phyloP scores from a whole-genome alignment of 2,329 filamentous ascomycete genomes.

The Penicillium sp. region DNA sequence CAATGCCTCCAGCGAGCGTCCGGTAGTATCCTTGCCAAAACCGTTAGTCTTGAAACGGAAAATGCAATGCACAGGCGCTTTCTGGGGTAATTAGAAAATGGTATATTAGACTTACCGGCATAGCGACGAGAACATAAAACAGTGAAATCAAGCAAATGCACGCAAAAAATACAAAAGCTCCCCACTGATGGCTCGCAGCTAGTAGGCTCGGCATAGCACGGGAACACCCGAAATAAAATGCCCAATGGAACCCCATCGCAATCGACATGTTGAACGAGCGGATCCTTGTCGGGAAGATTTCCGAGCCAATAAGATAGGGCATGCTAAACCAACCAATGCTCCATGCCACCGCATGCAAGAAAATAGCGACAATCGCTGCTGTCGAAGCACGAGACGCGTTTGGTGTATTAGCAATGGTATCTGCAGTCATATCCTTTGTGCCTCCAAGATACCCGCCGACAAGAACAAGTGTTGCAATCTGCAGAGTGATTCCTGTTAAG shows the following conservation, averaged over 20 bases:
- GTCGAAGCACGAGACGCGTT: conserved; percentile 36
- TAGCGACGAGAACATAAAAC: conserved; percentile 24
- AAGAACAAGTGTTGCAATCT: conserved; percentile 49
- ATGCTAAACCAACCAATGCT: conserved; percentile 44
- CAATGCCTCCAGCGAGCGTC: conserved; percentile 22
- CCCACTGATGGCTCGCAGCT: conserved; percentile 26
- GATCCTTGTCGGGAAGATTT: conserved; percentile 53
- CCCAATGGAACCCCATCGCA: conserved; percentile 48
- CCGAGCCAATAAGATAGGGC: conserved; percentile 51
- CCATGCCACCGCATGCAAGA: conserved; percentile 53
- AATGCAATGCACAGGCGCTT: too few relatives aligned
- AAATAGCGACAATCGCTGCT: conserved; percentile 50
- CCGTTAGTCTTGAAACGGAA: background rate
- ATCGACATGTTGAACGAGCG: conserved; percentile 51
- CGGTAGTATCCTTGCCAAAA: conserved; percentile 21
- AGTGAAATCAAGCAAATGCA: conserved; percentile 24
- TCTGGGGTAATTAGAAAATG: background rate
- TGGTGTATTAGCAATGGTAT: conserved; percentile 24
- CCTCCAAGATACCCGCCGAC: conserved; percentile 47
- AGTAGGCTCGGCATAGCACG: conserved; percentile 25
- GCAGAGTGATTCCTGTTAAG: conserved; percentile 41
- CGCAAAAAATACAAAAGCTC: conserved; percentile 27
- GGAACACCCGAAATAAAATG: conserved; percentile 44
- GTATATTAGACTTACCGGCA: background rate
- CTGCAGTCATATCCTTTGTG: conserved; percentile 14